phyloP scores from a whole-genome alignment of 2,329 filamentous ascomycete species.

The Trichophaea hybrida region DNA sequence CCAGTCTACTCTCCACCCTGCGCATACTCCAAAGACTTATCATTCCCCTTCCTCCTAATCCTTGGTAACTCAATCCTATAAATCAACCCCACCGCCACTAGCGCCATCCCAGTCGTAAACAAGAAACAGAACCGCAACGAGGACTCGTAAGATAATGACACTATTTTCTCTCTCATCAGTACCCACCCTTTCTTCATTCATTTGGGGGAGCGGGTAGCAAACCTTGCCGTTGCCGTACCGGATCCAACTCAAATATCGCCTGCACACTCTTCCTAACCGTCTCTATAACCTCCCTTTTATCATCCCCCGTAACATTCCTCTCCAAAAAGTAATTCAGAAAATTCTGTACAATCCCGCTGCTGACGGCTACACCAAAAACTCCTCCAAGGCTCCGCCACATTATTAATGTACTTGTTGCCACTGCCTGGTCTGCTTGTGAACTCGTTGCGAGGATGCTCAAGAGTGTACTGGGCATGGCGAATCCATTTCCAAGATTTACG shows the following conservation, averaged over 20 bases:
- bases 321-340: constrained; percentile 47
- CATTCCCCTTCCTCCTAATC: not conserved
- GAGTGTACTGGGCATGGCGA: constrained; percentile 50
- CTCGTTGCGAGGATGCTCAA: constrained; percentile 48
- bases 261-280: constrained; percentile 42
- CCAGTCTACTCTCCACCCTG: not conserved
- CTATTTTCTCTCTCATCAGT: not conserved
- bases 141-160: constrained; percentile 13
- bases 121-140: constrained; percentile 13
- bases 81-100: constrained; percentile 6
- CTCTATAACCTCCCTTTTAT: constrained; percentile 43
- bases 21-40: not conserved
- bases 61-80: constrained; percentile 7
- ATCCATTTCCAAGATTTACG: constrained; percentile 44
- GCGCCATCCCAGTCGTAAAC: constrained; percentile 8
- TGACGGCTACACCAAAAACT: constrained; percentile 58
- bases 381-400: constrained; percentile 57
- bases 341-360: constrained; percentile 61
- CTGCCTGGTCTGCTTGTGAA: constrained; percentile 48
- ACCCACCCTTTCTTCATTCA: not conserved
- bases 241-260: constrained; percentile 36
- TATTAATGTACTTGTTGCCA: constrained; percentile 54
- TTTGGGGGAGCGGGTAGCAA: not conserved
- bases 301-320: constrained; percentile 42
- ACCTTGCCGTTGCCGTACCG: constrained; percentile 39